A percentile compares a stretch with the other conserved stretches of the same genome.
These are phyloP conservation scores for Ophiocordyceps camponoti-leonardi DNA, from an alignment of 2,329 filamentous ascomycete genomes.

Conservation along the genomic window DNA sequence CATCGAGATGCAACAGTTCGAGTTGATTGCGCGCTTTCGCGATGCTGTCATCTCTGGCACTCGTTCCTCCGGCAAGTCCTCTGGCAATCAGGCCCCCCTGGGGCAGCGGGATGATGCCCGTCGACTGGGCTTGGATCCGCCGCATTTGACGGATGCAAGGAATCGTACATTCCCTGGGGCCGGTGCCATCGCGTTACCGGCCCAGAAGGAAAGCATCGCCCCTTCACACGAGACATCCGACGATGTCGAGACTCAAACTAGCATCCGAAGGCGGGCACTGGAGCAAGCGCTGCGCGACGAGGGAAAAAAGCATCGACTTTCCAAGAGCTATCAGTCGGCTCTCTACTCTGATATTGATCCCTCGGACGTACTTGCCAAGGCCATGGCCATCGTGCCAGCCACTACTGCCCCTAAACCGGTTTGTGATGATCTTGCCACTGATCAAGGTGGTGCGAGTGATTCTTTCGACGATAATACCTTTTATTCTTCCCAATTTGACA, in stretches of 20 bases:
- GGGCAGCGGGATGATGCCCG: conserved; percentile 6
- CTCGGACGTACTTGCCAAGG: conserved; percentile 54
- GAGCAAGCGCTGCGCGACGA: conserved; percentile 66
- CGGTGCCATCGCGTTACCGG: not conserved
- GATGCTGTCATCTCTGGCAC: conserved; percentile 67
- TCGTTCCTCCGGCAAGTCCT: conserved; percentile 45
- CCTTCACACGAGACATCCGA: conserved; percentile 77
- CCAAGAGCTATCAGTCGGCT: conserved; percentile 29
- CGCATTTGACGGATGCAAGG: not conserved
- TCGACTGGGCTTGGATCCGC: not conserved
- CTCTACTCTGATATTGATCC: conserved; percentile 51
- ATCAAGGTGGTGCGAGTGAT: conserved; percentile 50
- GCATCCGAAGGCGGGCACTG: conserved; percentile 63
- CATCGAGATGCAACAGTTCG: conserved; percentile 50
- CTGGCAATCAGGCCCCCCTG: conserved; percentile 6
- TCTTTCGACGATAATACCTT: conserved; percentile 89
- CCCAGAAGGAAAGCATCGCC: conserved; percentile 56
- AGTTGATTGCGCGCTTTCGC: conserved; percentile 64
- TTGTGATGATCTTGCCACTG: conserved; percentile 34
- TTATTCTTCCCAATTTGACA: conserved; percentile 88
- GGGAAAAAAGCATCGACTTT: conserved; percentile 41
- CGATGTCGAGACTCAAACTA: conserved; percentile 65
- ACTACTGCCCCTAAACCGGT: conserved; percentile 41
- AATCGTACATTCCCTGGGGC: not conserved
- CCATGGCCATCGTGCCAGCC: conserved; percentile 53